phyloP scores from a whole-genome alignment of 345 rosid genomes.

The Gossypium bickii region DNA sequence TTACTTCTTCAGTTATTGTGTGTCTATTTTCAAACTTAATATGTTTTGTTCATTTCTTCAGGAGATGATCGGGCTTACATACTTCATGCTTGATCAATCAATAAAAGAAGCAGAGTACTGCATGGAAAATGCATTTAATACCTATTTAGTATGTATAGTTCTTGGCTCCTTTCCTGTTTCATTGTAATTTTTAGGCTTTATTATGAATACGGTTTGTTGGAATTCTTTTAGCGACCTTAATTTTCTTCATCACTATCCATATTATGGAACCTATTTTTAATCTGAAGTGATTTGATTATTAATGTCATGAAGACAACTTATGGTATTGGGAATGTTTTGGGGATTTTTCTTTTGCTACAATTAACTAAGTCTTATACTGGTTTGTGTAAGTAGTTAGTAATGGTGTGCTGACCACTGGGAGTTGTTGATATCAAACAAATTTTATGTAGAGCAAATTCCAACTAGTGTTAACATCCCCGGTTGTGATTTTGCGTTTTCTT shows the following conservation, averaged over 20 bases:
- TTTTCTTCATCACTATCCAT: background rate
- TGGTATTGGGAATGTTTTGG: background rate
- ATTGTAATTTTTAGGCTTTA: background rate
- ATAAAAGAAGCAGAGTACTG: slow-evolving; percentile 82
- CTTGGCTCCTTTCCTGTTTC: slow-evolving; percentile 16
- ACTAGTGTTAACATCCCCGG: background rate
- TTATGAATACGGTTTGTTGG: background rate
- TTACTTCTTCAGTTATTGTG: background rate
- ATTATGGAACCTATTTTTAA: slow-evolving; percentile 3
- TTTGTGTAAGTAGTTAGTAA: background rate
- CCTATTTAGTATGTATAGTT: slow-evolving; percentile 63
- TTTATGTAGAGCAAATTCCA: background rate
- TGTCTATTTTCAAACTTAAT: background rate
- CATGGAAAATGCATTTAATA: slow-evolving; percentile 95
- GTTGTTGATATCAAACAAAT: background rate
- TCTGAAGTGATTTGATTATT: background rate
- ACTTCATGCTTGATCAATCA: slow-evolving; percentile 84
- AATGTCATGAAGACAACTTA: background rate
- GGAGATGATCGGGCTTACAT: slow-evolving; percentile 98
- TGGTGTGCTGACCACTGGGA: background rate
- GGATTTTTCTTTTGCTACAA: background rate
- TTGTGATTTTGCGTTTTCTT: background rate
- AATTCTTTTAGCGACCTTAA: background rate
- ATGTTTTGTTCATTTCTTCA: slow-evolving; percentile 31
- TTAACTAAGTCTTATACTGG: background rate